Evolutionary conservation across 768 basidiomycete species (phyloP), one percentile per base, ranked within the genome.

Genomic region (Clitopilus hobsonii): DNA sequence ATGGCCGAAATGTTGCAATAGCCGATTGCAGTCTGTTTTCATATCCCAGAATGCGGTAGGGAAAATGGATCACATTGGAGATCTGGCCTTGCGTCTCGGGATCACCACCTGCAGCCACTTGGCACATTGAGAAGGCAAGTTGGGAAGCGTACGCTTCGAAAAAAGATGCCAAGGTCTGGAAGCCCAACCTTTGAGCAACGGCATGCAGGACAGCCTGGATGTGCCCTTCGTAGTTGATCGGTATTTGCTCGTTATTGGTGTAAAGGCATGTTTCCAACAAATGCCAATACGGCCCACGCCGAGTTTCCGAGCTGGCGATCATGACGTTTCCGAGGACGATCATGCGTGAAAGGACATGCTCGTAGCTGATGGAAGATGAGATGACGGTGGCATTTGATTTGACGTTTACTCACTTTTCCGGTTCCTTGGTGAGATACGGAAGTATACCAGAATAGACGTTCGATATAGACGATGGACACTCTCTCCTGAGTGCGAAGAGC

Each of bases 251-350:
- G 18, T 45, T 45, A 18, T 45, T 45, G 54, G 64, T 64, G 58
- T 76, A 69, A 58, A 74, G 61, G 67, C 81, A 81, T 5, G 82
- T 80, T 66, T 95, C 93, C 56, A 98, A 72, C 49, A 98, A 66
- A 67, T 96, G 88, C 85, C 89, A 94, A 64, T 96, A 94, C 1
- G 93, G 81, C 3, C 85, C 89, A 14, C 91, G 83, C 24, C 95
- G 80, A 20, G 88, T 80, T 1, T 81, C 79, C 0, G 91, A 87
- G 63, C 86, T 89, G 16, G 84, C 79, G 36, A 97, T 79, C 79
- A 91, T 86, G 58, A 87, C 81, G 69, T 91, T 93, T 24, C 83
- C 88, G 13, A 89, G 73, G 18, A 78, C 83, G 25, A 93, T 74
- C 25, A 86, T 76, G 38, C 86, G 83, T 10, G 87, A 92, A 52